Evolutionary conservation across 208 protist species (phyloP).

Genomic region (Acanthamoeba triangularis): DNA sequence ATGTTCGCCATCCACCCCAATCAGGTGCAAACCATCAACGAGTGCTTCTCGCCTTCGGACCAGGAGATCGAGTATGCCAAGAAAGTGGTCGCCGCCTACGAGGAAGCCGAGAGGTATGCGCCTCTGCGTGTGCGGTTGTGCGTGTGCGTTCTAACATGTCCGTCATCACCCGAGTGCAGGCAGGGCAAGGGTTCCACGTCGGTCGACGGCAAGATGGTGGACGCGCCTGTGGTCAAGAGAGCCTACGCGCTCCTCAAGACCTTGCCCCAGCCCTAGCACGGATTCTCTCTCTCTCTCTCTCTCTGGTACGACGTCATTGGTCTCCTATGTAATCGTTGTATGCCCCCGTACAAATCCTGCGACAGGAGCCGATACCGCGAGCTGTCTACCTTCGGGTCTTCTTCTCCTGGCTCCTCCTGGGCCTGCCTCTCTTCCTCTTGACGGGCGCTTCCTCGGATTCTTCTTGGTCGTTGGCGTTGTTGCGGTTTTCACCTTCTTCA

Average conservation of each 20-base stretch:
- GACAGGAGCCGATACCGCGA: too few relatives aligned
- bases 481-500: not conserved
- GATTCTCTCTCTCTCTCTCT: too few relatives aligned
- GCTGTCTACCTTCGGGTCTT: not conserved
- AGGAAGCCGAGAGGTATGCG: slow-evolving; percentile 26
- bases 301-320: not conserved
- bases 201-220: slow-evolving; percentile 75
- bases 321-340: too few relatives aligned
- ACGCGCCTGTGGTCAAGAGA: slow-evolving; percentile 73
- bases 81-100: slow-evolving; percentile 61
- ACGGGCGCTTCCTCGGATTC: not conserved
- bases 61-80: slow-evolving; percentile 68
- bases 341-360: too few relatives aligned
- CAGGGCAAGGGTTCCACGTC: slow-evolving; percentile 74
- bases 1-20: slow-evolving; percentile 77
- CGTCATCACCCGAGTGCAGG: not conserved
- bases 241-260: slow-evolving; percentile 62
- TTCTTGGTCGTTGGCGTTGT: not conserved
- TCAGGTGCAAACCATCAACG: slow-evolving; percentile 70
- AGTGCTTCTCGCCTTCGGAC: slow-evolving; percentile 70
- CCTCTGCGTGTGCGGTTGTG: not conserved
- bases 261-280: not conserved
- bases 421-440: not conserved
- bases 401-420: not conserved
- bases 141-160: not conserved